phyloP scores from a whole-genome alignment of 2,329 filamentous ascomycete genomes.

The Seiridium unicorne region DNA sequence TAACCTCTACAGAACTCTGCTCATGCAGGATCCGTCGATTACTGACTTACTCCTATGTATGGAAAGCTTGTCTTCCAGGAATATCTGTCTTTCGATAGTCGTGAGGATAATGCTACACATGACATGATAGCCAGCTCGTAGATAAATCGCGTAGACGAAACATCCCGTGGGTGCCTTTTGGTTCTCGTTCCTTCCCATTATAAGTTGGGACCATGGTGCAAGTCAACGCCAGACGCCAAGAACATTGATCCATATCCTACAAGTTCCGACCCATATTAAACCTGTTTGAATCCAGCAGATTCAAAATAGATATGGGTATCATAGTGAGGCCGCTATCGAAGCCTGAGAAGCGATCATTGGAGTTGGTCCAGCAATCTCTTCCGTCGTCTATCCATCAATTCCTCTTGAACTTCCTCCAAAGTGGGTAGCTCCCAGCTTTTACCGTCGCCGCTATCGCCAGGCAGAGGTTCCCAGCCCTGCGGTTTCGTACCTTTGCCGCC shows the following conservation, averaged over 20 bases:
- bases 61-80: too few species aligned
- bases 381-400: constrained; percentile 83
- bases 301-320: neutral
- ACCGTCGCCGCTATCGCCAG: constrained; percentile 84
- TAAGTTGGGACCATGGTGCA: neutral
- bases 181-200: neutral
- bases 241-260: neutral
- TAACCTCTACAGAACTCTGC: too few species aligned
- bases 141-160: too few species aligned
- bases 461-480: constrained; percentile 78
- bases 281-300: neutral
- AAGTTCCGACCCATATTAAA: neutral
- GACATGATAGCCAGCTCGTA: too few species aligned
- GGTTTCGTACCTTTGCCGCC: constrained; percentile 55
- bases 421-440: constrained; percentile 80
- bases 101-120: too few species aligned
- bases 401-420: constrained; percentile 88
- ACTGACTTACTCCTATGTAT: too few species aligned
- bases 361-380: constrained; percentile 83
- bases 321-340: neutral
- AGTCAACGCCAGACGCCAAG: neutral
- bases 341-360: constrained; percentile 14
- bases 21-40: too few species aligned
- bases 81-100: too few species aligned
- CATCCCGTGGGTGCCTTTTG: too few species aligned